Base-by-base conservation (phyloP, 2,329 filamentous ascomycete species). In the Claviceps spartinae region DNA sequence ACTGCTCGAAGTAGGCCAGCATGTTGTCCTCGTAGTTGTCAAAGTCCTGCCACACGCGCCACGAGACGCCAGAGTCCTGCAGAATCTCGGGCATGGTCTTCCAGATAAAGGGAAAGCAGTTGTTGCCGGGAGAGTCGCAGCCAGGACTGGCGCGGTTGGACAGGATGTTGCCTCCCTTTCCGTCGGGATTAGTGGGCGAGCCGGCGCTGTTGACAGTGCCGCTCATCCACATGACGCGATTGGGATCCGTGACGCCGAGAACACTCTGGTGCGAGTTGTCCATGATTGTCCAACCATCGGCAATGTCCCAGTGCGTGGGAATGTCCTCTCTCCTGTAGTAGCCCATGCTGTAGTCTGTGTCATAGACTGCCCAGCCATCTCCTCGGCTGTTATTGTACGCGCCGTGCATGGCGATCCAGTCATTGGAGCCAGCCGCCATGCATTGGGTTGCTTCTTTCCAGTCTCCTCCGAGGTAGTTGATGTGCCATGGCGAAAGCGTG, bases 11-110 rank as follows among this genome's bases (percentile, higher is more conserved):
- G 44, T 74, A 76, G 42, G 73, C 73, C 8, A 76, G 63, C n/a
- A 74, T 73, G 59, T 75, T 77, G 60, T 77, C 75, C 50, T 75
- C 73, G 47, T 73, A 75, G 60, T 75, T 75, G 58, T 76, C 67
- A 20, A 63, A 66, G 50, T 72, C 67, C 57, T 76, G 73, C 60
- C 67, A 76, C 4, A 74, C 65, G 51, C 74, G 71, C 75, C 75
- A 78, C 4, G 70, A 70, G 50, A 74, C 68, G 41, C 69, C 72
- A 4, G 70, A 68, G 22, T 72, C 66, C 57, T 75, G 67, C 43
- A 74, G 73, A 52, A 70, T 65, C 55, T 76, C 72, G 47, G 69
- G 72, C 45, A 70, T 68, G 0, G 73, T 74, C 52, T 74, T 73
- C 74, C 74, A 77, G 52, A 71, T 70, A 41, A 76, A 65, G 2